Base-by-base conservation (phyloP, 2,329 filamentous ascomycete species). In the Sphaerulina populicola region DNA sequence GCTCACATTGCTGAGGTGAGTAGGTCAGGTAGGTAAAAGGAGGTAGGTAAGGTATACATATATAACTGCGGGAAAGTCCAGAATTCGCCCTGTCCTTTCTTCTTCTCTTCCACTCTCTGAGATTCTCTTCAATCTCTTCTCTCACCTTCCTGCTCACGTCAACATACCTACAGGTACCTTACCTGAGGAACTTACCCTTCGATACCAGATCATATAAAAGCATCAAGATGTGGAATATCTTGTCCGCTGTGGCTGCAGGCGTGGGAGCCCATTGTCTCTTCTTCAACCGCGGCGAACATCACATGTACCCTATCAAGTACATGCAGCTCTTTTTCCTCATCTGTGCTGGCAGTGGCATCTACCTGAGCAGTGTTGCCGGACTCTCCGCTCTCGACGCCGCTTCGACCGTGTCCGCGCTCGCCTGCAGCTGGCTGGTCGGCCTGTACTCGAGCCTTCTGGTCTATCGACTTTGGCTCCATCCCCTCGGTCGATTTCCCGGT, bases 381-480 rank as follows among this genome's bases (percentile, higher is more conserved):
- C 35, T 47, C 9, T 18, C 51, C 6, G 21, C 50, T 9, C 29
- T 33, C 9, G 33, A 42, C 27, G 57, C 54, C 8, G 15, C 57
- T n/a, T 35, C 27, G 12, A 54, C 48, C 10, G 48, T 56, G 9
- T 15, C 52, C 11, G 36, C 44, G 6, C 37, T 59, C 2, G 49
- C 60, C 3, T 35, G n/a, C 18, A 49, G 36, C 43, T 63, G 58
- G 54, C 53, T 65, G 1, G 6, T 51, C 5, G 63, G 51, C 38
- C 47, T 66, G 27, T 54, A 62, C 53, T 49, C 59, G n/a, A 70
- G 66, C 39, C 63, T 72, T n/a, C 9, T 64, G 7, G 51, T 66
- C 21, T 72, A 70, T 49, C 64, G 70, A 30, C 35, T 62, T 10
- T 64, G 64, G 44, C 60, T 69, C 44, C 61, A 66, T 39, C 64